Conservation (phyloP, 768 basidiomycete species). For the Hypholoma fasciculare region DNA sequence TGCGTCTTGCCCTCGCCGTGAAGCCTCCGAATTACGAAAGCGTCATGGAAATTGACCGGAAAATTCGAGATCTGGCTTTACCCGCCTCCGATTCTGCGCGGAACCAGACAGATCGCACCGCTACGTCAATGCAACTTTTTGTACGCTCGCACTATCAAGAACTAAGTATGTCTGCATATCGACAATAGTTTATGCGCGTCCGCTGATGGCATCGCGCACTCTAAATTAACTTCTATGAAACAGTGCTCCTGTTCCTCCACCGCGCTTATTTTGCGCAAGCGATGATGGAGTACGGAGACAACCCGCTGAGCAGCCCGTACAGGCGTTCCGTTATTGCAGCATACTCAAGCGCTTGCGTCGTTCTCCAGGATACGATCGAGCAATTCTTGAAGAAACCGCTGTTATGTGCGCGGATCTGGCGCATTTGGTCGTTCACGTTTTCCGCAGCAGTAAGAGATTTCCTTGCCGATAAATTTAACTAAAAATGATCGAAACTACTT, state of each 20-base stretch:
- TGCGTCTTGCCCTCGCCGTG: constrained; percentile 37
- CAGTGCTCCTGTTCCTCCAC: constrained; percentile 57
- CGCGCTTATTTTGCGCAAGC: constrained; percentile 59
- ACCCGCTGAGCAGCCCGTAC: constrained; percentile 49
- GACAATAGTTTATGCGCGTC: no score
- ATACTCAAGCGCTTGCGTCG: constrained; percentile 49
- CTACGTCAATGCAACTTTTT: constrained; percentile 41
- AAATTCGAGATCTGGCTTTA: constrained; percentile 39
- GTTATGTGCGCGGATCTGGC: constrained; percentile 54
- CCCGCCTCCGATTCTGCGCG: constrained; percentile 21
- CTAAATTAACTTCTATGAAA: not conserved
- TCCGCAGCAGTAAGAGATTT: constrained; percentile 46
- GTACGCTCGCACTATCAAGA: constrained; percentile 46
- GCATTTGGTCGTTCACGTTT: constrained; percentile 59
- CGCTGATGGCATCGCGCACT: no score
- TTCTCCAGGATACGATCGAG: constrained; percentile 40
- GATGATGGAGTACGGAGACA: constrained; percentile 43
- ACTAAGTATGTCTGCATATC: constrained; percentile 32
- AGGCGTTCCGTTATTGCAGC: constrained; percentile 51
- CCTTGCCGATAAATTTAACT: not conserved
- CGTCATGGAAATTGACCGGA: constrained; percentile 49
- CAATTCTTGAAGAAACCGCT: constrained; percentile 45
- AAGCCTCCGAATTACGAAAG: constrained; percentile 46
- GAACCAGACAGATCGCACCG: constrained; percentile 28
- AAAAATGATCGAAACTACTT: not conserved